Conservation (phyloP, 83 land plant genomes). For the Thuja plicata region DNA sequence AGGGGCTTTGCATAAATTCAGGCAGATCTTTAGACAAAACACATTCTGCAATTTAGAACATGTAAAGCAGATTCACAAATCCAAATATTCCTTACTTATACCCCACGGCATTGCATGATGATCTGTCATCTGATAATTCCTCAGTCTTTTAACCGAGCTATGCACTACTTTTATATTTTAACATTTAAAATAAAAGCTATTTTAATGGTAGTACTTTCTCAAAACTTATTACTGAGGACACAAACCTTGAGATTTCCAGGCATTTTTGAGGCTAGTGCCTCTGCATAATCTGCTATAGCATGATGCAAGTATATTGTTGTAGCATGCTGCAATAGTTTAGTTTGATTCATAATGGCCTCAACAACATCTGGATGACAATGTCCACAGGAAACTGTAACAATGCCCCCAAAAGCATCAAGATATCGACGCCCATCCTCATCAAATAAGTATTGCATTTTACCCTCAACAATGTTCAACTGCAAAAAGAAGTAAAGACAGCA, state of each 20-base stretch:
- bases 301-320: constrained; percentile 96
- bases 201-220: background rate
- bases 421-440: constrained; percentile 80
- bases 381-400: constrained; percentile 85
- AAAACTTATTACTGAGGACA: background rate
- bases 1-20: background rate
- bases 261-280: constrained; percentile 88
- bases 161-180: background rate
- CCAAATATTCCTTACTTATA: background rate
- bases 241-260: constrained; percentile 91
- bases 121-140: background rate
- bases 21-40: background rate
- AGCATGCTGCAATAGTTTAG: constrained; percentile 83
- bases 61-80: background rate
- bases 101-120: background rate
- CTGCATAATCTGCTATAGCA: constrained; percentile 90
- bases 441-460: constrained; percentile 86
- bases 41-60: background rate
- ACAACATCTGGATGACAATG: constrained; percentile 85
- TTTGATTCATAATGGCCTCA: constrained; percentile 74
- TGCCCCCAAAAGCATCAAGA: constrained; percentile 82
- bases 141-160: background rate
- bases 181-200: background rate
- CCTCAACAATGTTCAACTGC: constrained; percentile 87
- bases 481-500: background rate